Conservation (phyloP, 768 basidiomycete genomes). For the Psilocybe cubensis region DNA sequence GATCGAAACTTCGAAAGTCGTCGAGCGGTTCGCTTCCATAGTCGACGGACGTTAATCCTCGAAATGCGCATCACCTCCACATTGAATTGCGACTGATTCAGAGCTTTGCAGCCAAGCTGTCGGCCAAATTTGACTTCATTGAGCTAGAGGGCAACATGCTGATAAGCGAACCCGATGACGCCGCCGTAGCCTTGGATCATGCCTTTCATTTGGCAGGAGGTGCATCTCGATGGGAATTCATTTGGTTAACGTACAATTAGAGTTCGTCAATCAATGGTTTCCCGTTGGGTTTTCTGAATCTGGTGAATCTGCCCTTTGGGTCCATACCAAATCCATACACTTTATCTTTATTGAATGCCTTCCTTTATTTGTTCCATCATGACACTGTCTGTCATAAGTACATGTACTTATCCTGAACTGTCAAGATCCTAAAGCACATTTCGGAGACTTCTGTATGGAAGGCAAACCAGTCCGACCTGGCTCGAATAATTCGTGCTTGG, state of each 20-base stretch:
- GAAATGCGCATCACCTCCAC: conserved; percentile 6
- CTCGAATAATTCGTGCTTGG: conserved; percentile 18
- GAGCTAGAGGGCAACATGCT: background rate
- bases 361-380: conserved; percentile 20
- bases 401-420: conserved; percentile 3
- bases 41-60: background rate
- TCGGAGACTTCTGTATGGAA: conserved; percentile 14
- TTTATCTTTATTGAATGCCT: conserved; percentile 14
- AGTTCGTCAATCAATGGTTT: background rate
- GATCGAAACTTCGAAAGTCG: too few species aligned
- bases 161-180: conserved; percentile 1
- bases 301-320: background rate
- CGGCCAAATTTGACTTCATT: conserved; percentile 1
- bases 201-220: conserved; percentile 1
- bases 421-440: conserved; percentile 5
- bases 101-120: background rate
- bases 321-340: too few species aligned
- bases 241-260: conserved; percentile 5
- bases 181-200: conserved; percentile 8
- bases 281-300: background rate
- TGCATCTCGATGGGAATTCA: conserved; percentile 20
- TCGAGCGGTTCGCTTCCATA: background rate
- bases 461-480: conserved; percentile 30
- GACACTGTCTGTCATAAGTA: conserved; percentile 12
- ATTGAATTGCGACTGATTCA: conserved; percentile 12